Evolutionary conservation across 257 asterid genomes (phyloP).

Genomic region (Ilex asprella): DNA sequence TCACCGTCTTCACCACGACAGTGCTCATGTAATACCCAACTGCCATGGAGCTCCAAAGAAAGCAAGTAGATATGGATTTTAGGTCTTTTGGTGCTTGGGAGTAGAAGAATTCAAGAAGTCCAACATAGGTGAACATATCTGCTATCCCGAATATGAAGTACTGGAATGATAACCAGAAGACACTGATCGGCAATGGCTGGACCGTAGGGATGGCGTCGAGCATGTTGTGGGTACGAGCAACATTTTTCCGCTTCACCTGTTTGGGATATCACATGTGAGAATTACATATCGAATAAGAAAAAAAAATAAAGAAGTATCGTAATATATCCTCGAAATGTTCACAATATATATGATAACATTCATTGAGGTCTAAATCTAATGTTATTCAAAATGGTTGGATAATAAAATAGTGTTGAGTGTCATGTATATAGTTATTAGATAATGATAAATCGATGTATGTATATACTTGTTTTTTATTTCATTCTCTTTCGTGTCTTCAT

Average conservation of each 20-base stretch:
- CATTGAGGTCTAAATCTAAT: too few species aligned
- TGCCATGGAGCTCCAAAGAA: conserved; percentile 73
- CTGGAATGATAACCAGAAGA: conserved; percentile 74
- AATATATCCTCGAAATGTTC: too few species aligned
- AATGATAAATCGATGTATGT: too few species aligned
- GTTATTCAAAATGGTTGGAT: too few species aligned
- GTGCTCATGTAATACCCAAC: conserved; percentile 64
- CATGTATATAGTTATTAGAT: too few species aligned
- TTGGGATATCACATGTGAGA: too few species aligned
- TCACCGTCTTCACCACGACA: conserved; percentile 57
- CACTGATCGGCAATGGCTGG: conserved; percentile 65
- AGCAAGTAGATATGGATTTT: conserved; percentile 63
- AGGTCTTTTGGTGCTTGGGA: conserved; percentile 56
- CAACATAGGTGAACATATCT: conserved; percentile 73
- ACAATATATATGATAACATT: too few species aligned
- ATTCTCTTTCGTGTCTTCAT: too few species aligned
- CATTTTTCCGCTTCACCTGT: conserved; percentile 34
- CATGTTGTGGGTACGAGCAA: conserved; percentile 42
- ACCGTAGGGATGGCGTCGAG: conserved; percentile 46
- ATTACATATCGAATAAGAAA: too few species aligned
- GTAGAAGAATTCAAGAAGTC: conserved; percentile 69
- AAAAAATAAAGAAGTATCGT: too few species aligned
- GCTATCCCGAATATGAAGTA: conserved; percentile 77
- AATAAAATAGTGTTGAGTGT: too few species aligned
- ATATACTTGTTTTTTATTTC: too few species aligned